Base-by-base conservation (phyloP, 1,284 basidiomycete genomes). In the Fomitiporia mediterranea region DNA sequence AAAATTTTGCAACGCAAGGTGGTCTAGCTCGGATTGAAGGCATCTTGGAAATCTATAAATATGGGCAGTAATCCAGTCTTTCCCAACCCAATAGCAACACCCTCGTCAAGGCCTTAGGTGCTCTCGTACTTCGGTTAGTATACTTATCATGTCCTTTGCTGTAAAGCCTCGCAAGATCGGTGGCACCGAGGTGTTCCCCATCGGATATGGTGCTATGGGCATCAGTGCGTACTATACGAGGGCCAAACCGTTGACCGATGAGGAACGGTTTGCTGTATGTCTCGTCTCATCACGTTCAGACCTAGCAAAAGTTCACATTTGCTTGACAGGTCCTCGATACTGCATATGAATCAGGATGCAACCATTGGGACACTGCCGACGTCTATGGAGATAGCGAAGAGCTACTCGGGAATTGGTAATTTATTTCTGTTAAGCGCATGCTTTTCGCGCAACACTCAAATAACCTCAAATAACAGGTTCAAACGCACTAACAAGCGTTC, bases 361-460 rank as follows among this genome's bases (percentile, higher is more conserved):
- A 68, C 2, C 69, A 68, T 56, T 78, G 75, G 75, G 74, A 75
- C 59, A 69, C 74, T 11, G 70, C 74, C 6, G 69, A 74, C 58
- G 55, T 73, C 3, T 80, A 78, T 59, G 69, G 67, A 2, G 72
- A 78, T 59, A 72, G 66, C 19, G 77, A 79, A 62, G 72, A 74
- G 2, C 60, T 78, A 8, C 63, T 78, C 9, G 75, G 75, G 11
- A 72, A 72, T 66, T 79, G 75, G 75, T 73, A 17, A 19, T 46
- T 46, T 9, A 19, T 19, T 17, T 21, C 30, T 40, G 8, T 42
- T 1, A 13, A n/a, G n/a, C n/a, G n/a, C n/a, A n/a, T n/a, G 32
- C 23, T 34, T 3, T 23, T 15, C 7, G 32, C 28, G 4, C 37
- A 51, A 40, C 17, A 21, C 50, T 4, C 15, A 21, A 40, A 51